A percentile compares a stretch with the other conserved stretches of the same genome.
These are phyloP conservation scores for Adansonia madagascariensis DNA, from an alignment of 441 rosid genomes.

Conservation along the genomic window DNA sequence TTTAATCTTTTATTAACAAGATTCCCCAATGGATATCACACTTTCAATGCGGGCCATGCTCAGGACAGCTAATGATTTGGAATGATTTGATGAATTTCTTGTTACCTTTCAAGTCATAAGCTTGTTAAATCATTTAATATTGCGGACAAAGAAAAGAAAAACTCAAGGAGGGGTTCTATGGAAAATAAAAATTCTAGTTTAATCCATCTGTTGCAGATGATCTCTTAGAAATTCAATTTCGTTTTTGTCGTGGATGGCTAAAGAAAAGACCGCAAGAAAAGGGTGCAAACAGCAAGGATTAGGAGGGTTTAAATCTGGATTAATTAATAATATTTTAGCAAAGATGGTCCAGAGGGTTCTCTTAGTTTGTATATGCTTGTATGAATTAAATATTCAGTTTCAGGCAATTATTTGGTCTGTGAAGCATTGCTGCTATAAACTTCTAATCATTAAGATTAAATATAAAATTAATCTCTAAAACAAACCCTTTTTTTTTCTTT, in stretches of 20 bases:
- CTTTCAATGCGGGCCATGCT: conserved; percentile 38
- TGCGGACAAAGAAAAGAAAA: not conserved
- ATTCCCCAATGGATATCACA: conserved; percentile 35
- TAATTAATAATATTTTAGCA: conserved; percentile 10
- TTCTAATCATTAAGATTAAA: conserved; percentile 44
- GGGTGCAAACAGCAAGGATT: conserved; percentile 43
- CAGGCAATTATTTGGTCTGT: conserved; percentile 32
- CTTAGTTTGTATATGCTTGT: conserved; percentile 10
- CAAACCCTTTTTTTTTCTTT: conserved; percentile 21
- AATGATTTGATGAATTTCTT: conserved; percentile 32
- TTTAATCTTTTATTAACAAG: conserved; percentile 33
- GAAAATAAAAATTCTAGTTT: not conserved
- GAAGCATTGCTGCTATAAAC: conserved; percentile 24
- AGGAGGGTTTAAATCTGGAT: conserved; percentile 14
- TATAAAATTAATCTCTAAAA: conserved; percentile 20
- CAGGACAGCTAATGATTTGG: conserved; percentile 36
- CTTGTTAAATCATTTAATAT: conserved; percentile 18
- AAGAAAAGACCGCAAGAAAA: conserved; percentile 35
- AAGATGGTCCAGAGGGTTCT: conserved; percentile 17
- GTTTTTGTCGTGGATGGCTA: conserved; percentile 19
- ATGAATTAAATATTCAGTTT: conserved; percentile 30
- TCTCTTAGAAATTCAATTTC: conserved; percentile 15
- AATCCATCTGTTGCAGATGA: conserved; percentile 15
- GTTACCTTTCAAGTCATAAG: conserved; percentile 21
- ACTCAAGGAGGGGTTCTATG: not conserved